A percentile compares a stretch with the other conserved stretches of the same genome.
Conservation (phyloP, 1,284 basidiomycete species). For the Cutaneotrichosporon sp. region DNA sequence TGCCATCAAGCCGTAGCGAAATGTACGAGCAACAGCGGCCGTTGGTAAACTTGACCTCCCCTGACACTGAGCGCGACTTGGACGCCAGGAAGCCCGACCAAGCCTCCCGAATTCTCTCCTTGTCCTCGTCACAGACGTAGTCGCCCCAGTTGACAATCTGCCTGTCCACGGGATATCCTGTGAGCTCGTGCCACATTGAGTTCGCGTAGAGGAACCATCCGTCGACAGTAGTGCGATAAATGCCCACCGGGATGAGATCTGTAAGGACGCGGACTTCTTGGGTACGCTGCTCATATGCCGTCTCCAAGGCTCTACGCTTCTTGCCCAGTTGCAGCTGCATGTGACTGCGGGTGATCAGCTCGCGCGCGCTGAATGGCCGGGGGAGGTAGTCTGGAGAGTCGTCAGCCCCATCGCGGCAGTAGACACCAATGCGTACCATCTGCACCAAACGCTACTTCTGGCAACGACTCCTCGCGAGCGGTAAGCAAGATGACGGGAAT, state of each 20-base stretch:
- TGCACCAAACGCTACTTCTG: constrained; percentile 29
- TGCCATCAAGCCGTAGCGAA: not conserved
- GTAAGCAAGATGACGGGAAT: constrained; percentile 42
- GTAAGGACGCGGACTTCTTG: constrained; percentile 41
- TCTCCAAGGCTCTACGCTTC: constrained; percentile 34
- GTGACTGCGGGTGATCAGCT: constrained; percentile 48
- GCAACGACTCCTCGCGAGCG: constrained; percentile 35
- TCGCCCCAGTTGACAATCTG: constrained; percentile 31
- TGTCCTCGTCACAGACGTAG: constrained; percentile 21
- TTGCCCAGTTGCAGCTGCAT: constrained; percentile 44
- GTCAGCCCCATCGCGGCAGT: too few species aligned
- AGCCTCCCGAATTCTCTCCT: constrained; percentile 17
- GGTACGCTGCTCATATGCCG: constrained; percentile 37
- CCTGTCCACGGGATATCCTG: constrained; percentile 23
- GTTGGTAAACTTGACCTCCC: not conserved
- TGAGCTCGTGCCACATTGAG: constrained; percentile 36
- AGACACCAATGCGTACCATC: constrained; percentile 21
- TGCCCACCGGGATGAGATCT: constrained; percentile 41
- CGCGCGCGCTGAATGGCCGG: constrained; percentile 45
- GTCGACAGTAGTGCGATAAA: constrained; percentile 36
- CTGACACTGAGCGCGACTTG: not conserved
- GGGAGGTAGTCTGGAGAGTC: constrained; percentile 37
- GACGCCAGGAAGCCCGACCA: constrained; percentile 14
- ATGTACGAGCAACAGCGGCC: not conserved
- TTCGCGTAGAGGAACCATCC: constrained; percentile 37